phyloP scores from a whole-genome alignment of 352 stramenopile genomes.

The Globisporangium rhizosaccharum region DNA sequence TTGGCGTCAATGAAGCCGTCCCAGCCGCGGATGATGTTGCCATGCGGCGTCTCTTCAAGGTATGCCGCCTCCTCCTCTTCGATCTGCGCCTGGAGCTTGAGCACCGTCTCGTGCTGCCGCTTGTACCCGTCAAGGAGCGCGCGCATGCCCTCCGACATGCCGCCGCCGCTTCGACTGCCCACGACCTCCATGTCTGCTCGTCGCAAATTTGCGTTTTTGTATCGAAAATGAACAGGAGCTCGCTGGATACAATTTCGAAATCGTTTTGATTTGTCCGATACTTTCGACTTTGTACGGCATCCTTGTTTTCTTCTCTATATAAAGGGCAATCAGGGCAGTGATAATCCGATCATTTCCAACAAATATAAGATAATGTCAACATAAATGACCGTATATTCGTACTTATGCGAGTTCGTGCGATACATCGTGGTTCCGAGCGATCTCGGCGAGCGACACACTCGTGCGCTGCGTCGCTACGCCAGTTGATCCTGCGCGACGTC shows the following conservation, averaged over 20 bases:
- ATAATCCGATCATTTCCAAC: too few species aligned
- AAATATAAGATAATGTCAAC: too few species aligned
- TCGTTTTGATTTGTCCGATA: too few species aligned
- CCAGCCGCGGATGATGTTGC: slow-evolving; percentile 86
- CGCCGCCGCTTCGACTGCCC: not conserved
- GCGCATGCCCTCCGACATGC: slow-evolving; percentile 63
- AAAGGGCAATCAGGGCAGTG: too few species aligned
- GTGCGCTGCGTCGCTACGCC: slow-evolving; percentile 6
- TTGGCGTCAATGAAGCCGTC: slow-evolving; percentile 85
- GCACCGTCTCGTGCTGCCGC: slow-evolving; percentile 62
- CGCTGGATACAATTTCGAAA: too few species aligned
- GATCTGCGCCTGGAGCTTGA: slow-evolving; percentile 71
- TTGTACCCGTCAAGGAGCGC: slow-evolving; percentile 66
- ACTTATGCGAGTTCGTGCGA: slow-evolving; percentile 25
- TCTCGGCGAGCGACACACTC: slow-evolving; percentile 42
- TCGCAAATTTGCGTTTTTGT: not conserved
- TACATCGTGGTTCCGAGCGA: slow-evolving; percentile 44
- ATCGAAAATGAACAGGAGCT: too few species aligned
- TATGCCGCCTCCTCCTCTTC: slow-evolving; percentile 75
- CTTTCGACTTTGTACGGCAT: too few species aligned
- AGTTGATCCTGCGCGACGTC: not conserved
- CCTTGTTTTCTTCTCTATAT: too few species aligned
- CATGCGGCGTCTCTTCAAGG: slow-evolving; percentile 77
- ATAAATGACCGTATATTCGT: not conserved
- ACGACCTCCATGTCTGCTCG: slow-evolving; percentile 10